A percentile compares a stretch with the other conserved stretches of the same genome.
Conservation (phyloP, 129 eudicot genomes). For the Flaveria sonorensis region DNA sequence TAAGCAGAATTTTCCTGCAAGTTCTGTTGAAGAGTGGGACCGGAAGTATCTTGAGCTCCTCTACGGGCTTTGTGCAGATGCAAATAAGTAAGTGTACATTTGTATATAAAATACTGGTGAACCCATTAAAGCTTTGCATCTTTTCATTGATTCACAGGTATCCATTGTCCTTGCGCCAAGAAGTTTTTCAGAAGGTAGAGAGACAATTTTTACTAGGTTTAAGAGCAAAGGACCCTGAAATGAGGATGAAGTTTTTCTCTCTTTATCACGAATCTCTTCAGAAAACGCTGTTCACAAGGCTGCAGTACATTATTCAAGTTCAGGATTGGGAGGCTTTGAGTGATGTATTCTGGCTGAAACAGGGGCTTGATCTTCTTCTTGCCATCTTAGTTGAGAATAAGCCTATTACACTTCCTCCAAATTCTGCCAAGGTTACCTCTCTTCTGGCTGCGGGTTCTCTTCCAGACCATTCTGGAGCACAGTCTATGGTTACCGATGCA, state of each 20-base stretch:
- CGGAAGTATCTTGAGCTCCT: constrained; percentile 86
- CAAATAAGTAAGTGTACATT: constrained; percentile 52
- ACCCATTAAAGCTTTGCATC: not conserved
- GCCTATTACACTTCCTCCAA: constrained; percentile 95
- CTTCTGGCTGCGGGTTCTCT: constrained; percentile 55
- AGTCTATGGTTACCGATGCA: constrained; percentile 68
- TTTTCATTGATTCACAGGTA: constrained; percentile 54
- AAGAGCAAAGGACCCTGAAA: constrained; percentile 93
- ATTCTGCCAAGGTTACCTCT: constrained; percentile 84
- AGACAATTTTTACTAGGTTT: constrained; percentile 87
- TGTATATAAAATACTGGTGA: constrained; percentile 1
- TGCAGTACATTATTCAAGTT: constrained; percentile 89
- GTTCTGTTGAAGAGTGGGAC: constrained; percentile 86
- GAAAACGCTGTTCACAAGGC: constrained; percentile 79
- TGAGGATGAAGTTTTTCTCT: constrained; percentile 76
- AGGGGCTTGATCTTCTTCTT: constrained; percentile 99
- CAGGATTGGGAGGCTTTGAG: constrained; percentile 99
- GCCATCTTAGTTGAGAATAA: constrained; percentile 91
- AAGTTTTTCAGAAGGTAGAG: constrained; percentile 93
- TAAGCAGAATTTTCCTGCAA: constrained; percentile 66
- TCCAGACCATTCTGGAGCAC: constrained; percentile 61
- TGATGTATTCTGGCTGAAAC: constrained; percentile 98
- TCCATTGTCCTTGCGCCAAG: constrained; percentile 74
- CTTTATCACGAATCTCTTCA: constrained; percentile 93
- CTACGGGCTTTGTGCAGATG: constrained; percentile 95